Evolutionary conservation across 139 green algal species (phyloP).

Genomic region (Coelastrella sp.): DNA sequence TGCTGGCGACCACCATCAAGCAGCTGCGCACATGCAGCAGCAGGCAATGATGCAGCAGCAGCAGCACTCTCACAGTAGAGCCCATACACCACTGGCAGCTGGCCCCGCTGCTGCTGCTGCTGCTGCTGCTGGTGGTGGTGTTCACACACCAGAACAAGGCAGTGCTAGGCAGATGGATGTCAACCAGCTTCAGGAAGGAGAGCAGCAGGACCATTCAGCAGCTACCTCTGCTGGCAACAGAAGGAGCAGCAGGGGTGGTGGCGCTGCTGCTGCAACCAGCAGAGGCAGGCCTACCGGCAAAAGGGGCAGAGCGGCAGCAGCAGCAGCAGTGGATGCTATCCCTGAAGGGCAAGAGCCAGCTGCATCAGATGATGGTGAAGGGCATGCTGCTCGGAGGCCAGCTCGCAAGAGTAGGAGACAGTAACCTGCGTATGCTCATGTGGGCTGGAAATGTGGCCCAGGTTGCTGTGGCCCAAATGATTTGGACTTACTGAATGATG

Average conservation of each 20-base stretch:
- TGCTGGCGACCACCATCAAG: neutral
- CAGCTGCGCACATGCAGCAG: neutral
- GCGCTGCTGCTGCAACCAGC: neutral
- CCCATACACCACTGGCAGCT: neutral
- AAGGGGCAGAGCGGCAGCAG: neutral
- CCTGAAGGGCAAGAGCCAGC: neutral
- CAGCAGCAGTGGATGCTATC: neutral
- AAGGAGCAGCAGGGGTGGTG: neutral
- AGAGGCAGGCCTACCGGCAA: neutral
- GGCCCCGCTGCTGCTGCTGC: slow-evolving; percentile 1
- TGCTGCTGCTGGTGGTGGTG: neutral
- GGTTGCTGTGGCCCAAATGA: too few relatives aligned
- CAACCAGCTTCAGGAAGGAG: neutral
- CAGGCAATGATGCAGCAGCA: neutral
- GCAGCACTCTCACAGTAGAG: neutral
- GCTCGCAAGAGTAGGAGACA: too few relatives aligned
- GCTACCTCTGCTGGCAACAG: neutral
- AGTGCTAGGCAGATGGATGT: neutral
- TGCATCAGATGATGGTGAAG: neutral
- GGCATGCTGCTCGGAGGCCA: neutral
- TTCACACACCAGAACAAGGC: neutral
- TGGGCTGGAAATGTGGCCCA: too few relatives aligned
- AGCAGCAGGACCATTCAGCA: neutral
- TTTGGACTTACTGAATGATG: too few relatives aligned
- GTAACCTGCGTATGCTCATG: too few relatives aligned